Base-by-base conservation (phyloP, 306 rosid genomes). In the Fagus sylvatica region DNA sequence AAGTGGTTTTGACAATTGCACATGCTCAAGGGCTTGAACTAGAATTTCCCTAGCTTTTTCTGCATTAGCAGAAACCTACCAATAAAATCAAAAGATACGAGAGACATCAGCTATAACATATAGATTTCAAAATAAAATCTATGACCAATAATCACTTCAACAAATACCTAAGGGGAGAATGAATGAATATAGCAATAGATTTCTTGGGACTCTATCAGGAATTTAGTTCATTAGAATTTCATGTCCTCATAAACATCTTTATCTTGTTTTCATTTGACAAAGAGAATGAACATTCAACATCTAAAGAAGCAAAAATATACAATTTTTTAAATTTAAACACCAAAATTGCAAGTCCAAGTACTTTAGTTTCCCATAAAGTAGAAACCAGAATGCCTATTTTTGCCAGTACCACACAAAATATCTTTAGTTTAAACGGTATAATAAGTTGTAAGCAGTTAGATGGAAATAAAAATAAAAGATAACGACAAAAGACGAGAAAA, bases 21-120 rank as follows among this genome's bases (percentile, higher is more conserved):
- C 91, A 80, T 90, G 92, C 83, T 93, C 98, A 41, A 96, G 89
- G 13, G 96, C 98, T 51, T 88, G 90, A 69, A 85, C 86, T 40
- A 91, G 65, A 85, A 96, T 87, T 78, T 84, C 88, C 85, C 89
- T 90, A 67, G 98, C 99, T 79, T 89, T 96, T 74, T 86, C 96
- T 9, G 91, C 87, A 80, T 96, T 87, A 56, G 86, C 91, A 81
- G 96, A 82, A 72, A 84, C 99, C 99, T 96, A 66, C 80, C 72
- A 82, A 62, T 79, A 37, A 37, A 75, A 41, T 74, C 32, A 59
- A 42, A 59, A 43, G 43, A 49, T 55, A 68, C 56, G 68, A 71
- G 76, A 61, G 66, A 81, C 62, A 71, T 79, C 41, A 71, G 41
- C 32, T 36, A 66, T n/a, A 66, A 15, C 49, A 66, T 66, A 40